These are phyloP conservation scores for Apiospora aurea DNA, from an alignment of 2,329 filamentous ascomycete genomes.

Conservation along the genomic window DNA sequence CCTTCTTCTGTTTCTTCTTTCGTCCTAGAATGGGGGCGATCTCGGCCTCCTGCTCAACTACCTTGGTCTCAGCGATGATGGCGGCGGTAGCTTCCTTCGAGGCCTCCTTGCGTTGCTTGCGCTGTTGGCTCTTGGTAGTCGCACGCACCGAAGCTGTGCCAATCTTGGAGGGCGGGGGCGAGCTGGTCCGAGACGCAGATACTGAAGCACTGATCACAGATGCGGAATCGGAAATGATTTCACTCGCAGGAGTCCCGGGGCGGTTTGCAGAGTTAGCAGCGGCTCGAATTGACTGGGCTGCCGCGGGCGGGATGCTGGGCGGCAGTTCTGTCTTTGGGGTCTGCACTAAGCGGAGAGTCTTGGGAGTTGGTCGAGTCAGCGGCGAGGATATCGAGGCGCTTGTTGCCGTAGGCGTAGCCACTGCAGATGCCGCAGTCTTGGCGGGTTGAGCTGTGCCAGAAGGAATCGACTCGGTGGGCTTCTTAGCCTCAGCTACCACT, in stretches of 20 bases:
- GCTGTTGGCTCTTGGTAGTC: conserved; percentile 80
- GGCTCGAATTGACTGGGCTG: conserved; percentile 41
- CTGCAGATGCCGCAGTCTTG: conserved; percentile 47
- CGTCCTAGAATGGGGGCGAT: conserved; percentile 78
- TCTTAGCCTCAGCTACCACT: conserved; percentile 35
- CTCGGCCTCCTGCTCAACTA: conserved; percentile 60
- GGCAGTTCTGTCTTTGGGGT: conserved; percentile 68
- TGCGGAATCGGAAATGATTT: conserved; percentile 78
- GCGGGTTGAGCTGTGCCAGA: conserved; percentile 42
- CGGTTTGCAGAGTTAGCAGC: conserved; percentile 49
- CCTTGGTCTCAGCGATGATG: conserved; percentile 59
- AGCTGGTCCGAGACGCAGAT: conserved; percentile 72
- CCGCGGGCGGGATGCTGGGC: conserved; percentile 42
- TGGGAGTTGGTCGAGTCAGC: conserved; percentile 59
- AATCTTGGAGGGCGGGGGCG: conserved; percentile 71
- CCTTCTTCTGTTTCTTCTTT: conserved; percentile 88
- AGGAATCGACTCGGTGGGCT: conserved; percentile 41
- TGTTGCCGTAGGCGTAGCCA: conserved; percentile 56
- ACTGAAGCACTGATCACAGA: conserved; percentile 76
- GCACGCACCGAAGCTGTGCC: conserved; percentile 72
- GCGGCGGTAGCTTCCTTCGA: conserved; percentile 68
- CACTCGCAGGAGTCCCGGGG: conserved; percentile 77
- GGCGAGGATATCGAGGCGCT: conserved; percentile 61
- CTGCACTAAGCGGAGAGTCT: conserved; percentile 74
- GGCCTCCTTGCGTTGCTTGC: conserved; percentile 76